Conservation (phyloP, 768 basidiomycete species). For the Termitomyces sp. region DNA sequence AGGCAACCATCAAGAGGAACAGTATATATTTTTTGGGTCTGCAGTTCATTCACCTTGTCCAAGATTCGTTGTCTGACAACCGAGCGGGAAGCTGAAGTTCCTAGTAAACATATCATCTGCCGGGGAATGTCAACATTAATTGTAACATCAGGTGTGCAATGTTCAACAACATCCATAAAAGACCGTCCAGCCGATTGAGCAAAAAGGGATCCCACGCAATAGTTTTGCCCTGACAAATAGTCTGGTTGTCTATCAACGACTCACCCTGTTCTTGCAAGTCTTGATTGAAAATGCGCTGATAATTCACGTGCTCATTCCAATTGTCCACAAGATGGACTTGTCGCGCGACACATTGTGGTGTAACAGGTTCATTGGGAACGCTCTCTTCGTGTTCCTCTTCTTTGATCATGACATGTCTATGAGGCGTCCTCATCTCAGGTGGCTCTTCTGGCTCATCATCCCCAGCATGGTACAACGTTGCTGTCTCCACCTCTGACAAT, state of each 20-base stretch:
- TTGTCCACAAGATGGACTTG: too few relatives aligned
- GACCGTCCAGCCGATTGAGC: constrained; percentile 28
- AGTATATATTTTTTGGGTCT: constrained; percentile 31
- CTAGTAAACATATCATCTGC: constrained; percentile 51
- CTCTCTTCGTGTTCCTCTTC: too few relatives aligned
- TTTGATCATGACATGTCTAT: too few relatives aligned
- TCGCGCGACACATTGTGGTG: too few relatives aligned
- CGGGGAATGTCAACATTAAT: constrained; percentile 38
- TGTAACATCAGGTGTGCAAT: constrained; percentile 29
- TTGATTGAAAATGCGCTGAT: too few relatives aligned
- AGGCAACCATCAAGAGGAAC: constrained; percentile 45
- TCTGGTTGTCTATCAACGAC: constrained; percentile 30
- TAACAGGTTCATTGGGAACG: too few relatives aligned
- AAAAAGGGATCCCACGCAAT: constrained; percentile 68
- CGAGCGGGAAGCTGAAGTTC: constrained; percentile 35
- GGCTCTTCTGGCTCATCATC: too few relatives aligned
- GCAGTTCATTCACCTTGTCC: constrained; percentile 38
- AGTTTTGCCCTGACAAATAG: constrained; percentile 45
- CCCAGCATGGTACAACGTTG: too few relatives aligned
- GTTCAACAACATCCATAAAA: constrained; percentile 44
- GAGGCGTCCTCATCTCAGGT: too few relatives aligned
- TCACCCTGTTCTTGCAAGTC: constrained; percentile 41
- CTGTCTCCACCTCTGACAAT: too few relatives aligned
- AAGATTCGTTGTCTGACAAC: constrained; percentile 41
- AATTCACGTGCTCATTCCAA: too few relatives aligned